phyloP scores from a whole-genome alignment of 768 basidiomycete species.

The Strobilomyces confusus region DNA sequence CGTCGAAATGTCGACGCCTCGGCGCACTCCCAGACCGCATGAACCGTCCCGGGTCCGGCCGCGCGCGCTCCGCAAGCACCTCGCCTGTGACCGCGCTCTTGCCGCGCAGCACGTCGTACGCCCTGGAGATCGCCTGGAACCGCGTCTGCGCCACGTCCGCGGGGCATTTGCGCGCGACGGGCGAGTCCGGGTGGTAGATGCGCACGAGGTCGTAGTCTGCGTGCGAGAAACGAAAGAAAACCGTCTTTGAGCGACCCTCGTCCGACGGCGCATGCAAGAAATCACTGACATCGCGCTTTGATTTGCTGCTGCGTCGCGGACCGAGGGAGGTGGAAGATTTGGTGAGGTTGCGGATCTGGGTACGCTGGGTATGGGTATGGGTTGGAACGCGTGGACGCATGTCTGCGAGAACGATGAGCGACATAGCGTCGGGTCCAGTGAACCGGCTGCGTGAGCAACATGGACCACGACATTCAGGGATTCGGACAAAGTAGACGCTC shows the following conservation, averaged over 20 bases:
- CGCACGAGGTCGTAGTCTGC: slow-evolving; percentile 77
- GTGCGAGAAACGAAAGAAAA: neutral
- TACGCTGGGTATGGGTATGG: slow-evolving; percentile 50
- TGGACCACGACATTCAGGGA: slow-evolving; percentile 8
- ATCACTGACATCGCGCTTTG: slow-evolving; percentile 53
- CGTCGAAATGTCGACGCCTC: slow-evolving; percentile 45
- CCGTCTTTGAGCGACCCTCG: neutral
- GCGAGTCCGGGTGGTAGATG: slow-evolving; percentile 75
- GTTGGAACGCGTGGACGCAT: slow-evolving; percentile 23
- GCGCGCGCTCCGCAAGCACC: slow-evolving; percentile 12
- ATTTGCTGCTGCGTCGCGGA: slow-evolving; percentile 50
- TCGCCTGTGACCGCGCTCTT: slow-evolving; percentile 31
- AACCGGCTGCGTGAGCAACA: slow-evolving; percentile 1
- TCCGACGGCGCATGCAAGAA: neutral
- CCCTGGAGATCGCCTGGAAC: slow-evolving; percentile 65
- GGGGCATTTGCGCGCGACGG: slow-evolving; percentile 37
- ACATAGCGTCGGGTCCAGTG: slow-evolving; percentile 3
- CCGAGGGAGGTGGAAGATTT: slow-evolving; percentile 58
- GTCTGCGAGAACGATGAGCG: slow-evolving; percentile 10
- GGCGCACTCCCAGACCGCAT: slow-evolving; percentile 31
- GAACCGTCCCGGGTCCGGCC: slow-evolving; percentile 39
- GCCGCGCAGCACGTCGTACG: slow-evolving; percentile 62
- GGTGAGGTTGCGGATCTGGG: slow-evolving; percentile 53
- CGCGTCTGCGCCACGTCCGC: slow-evolving; percentile 54
- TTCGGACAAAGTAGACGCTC: neutral